phyloP scores from a whole-genome alignment of 176 grass and related monocot species.

The Echinochloa phyllopogon region DNA sequence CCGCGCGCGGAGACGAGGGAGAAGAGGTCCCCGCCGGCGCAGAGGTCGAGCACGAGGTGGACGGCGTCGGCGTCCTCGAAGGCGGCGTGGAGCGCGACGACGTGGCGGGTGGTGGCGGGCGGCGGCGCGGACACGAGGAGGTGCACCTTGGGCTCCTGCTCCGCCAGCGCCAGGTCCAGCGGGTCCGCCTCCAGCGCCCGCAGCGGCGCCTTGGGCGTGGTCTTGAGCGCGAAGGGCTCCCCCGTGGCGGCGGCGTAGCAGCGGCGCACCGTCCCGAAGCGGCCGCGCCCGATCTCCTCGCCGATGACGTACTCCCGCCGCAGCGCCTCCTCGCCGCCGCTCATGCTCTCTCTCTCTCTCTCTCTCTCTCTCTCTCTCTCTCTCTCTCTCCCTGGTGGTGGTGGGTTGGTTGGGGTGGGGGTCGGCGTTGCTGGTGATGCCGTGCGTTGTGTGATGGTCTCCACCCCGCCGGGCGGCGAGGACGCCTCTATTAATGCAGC shows the following conservation, averaged over 20 bases:
- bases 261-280: slow-evolving; percentile 70
- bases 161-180: slow-evolving; percentile 66
- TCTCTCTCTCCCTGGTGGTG: background rate
- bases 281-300: slow-evolving; percentile 74
- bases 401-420: background rate
- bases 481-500: slow-evolving; percentile 34
- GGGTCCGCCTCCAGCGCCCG: slow-evolving; percentile 47
- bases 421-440: background rate
- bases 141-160: slow-evolving; percentile 77
- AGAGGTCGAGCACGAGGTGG: slow-evolving; percentile 78
- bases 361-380: too few relatives aligned
- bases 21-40: slow-evolving; percentile 59
- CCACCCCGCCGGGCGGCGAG: background rate
- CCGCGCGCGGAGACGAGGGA: slow-evolving; percentile 48
- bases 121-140: slow-evolving; percentile 43
- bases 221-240: slow-evolving; percentile 59
- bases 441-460: background rate
- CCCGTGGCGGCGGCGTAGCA: slow-evolving; percentile 64
- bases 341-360: background rate
- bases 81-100: slow-evolving; percentile 57
- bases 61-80: slow-evolving; percentile 69
- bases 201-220: slow-evolving; percentile 64
- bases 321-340: slow-evolving; percentile 39
- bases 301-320: slow-evolving; percentile 62
- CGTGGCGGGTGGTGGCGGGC: slow-evolving; percentile 47